Evolutionary conservation across 495 filamentous ascomycete genomes (phyloP).

Genomic region (Lophiostoma macrostomum): DNA sequence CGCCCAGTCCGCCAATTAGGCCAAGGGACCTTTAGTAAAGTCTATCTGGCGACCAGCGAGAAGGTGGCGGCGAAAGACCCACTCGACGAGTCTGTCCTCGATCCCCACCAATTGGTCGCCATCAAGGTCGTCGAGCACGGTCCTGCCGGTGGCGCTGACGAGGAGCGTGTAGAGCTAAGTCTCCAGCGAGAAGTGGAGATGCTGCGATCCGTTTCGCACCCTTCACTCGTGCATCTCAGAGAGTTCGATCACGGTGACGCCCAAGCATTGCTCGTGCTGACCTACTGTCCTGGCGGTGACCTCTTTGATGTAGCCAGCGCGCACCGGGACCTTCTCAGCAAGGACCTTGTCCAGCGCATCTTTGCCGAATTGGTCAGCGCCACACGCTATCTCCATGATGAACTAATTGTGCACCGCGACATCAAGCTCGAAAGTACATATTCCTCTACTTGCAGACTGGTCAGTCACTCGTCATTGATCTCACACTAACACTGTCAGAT

Average conservation of each 20-base stretch:
- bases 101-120: conserved; percentile 74
- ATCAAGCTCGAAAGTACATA: conserved; percentile 94
- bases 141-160: conserved; percentile 83
- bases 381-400: conserved; percentile 75
- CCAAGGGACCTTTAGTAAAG: conserved; percentile 92
- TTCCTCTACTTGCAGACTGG: conserved; percentile 13
- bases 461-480: conserved; percentile 5
- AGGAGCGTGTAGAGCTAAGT: conserved; percentile 85
- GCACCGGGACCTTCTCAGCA: conserved; percentile 60
- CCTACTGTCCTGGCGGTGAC: conserved; percentile 91
- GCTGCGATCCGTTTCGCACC: conserved; percentile 79
- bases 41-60: conserved; percentile 75
- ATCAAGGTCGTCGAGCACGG: conserved; percentile 95
- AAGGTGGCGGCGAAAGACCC: conserved; percentile 42
- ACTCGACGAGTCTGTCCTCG: conserved; percentile 40
- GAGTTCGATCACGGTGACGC: conserved; percentile 79
- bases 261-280: conserved; percentile 78
- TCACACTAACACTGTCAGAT: conserved; percentile 56
- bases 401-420: conserved; percentile 90
- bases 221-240: conserved; percentile 83
- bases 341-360: conserved; percentile 73
- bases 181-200: conserved; percentile 94
- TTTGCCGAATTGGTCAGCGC: conserved; percentile 86
- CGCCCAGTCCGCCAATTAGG: conserved; percentile 75
- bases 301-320: conserved; percentile 86